Evolutionary conservation across 2,329 filamentous ascomycete species (phyloP).

Genomic region (Ceratocystis cacaofunesta): DNA sequence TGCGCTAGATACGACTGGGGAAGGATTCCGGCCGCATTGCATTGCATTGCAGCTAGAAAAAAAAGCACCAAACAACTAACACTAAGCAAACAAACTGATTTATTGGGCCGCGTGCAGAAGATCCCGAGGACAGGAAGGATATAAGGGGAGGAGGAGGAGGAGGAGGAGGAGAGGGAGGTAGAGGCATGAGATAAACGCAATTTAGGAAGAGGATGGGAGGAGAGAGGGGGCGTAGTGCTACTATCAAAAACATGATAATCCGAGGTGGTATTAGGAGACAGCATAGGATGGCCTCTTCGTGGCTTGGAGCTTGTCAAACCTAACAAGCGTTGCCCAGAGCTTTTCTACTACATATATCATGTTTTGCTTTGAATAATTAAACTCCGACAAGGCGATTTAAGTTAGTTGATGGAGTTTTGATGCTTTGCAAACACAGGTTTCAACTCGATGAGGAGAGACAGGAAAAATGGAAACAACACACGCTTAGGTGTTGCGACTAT

Average conservation of each 20-base stretch:
- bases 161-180: background rate
- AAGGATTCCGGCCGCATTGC: background rate
- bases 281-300: background rate
- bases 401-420: background rate
- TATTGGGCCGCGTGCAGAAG: background rate
- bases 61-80: background rate
- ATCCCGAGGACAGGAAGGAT: background rate
- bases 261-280: background rate
- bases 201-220: background rate
- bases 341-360: background rate
- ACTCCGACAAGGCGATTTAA: background rate
- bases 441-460: background rate
- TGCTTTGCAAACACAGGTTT: background rate
- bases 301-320: constrained; percentile 1
- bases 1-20: background rate
- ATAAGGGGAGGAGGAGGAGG: background rate
- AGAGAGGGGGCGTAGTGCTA: background rate
- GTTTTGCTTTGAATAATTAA: background rate
- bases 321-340: background rate
- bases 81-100: background rate
- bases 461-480: background rate
- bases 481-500: background rate
- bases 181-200: background rate
- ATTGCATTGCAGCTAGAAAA: background rate
- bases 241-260: background rate